These are phyloP conservation scores for Viridothelium virens DNA, from an alignment of 495 filamentous ascomycete species.

Conservation along the genomic window DNA sequence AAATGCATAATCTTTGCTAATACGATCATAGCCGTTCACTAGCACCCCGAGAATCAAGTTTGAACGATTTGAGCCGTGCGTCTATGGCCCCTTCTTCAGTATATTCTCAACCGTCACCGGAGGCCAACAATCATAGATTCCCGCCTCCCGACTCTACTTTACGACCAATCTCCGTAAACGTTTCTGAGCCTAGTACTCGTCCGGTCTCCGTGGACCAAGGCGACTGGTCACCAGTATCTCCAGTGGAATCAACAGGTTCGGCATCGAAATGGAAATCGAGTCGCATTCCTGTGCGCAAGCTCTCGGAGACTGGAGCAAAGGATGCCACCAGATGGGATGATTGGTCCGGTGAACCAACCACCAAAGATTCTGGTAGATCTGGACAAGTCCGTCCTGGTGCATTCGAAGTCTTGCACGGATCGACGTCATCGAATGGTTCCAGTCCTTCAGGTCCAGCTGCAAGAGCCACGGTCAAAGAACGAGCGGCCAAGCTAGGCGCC, in stretches of 20 bases:
- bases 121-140: constrained; percentile 21
- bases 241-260: constrained; percentile 8
- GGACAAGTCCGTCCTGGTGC: background rate
- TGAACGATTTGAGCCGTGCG: background rate
- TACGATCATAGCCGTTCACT: background rate
- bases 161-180: constrained; percentile 23
- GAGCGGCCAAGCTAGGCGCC: background rate
- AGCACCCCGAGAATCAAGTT: background rate
- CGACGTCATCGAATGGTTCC: background rate
- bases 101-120: constrained; percentile 40
- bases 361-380: constrained; percentile 7
- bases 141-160: constrained; percentile 31
- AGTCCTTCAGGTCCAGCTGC: background rate
- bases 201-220: background rate
- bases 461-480: background rate
- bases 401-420: background rate
- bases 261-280: constrained; percentile 6
- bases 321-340: constrained; percentile 6
- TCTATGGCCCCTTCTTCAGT: constrained; percentile 27
- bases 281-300: constrained; percentile 3
- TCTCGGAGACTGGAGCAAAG: background rate
- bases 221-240: background rate
- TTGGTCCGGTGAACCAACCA: constrained; percentile 13
- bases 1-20: background rate
- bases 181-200: background rate